Evolutionary conservation across 2,329 filamentous ascomycete genomes (phyloP), one percentile per base, ranked within the genome.

Genomic region (Esteya vermicola): DNA sequence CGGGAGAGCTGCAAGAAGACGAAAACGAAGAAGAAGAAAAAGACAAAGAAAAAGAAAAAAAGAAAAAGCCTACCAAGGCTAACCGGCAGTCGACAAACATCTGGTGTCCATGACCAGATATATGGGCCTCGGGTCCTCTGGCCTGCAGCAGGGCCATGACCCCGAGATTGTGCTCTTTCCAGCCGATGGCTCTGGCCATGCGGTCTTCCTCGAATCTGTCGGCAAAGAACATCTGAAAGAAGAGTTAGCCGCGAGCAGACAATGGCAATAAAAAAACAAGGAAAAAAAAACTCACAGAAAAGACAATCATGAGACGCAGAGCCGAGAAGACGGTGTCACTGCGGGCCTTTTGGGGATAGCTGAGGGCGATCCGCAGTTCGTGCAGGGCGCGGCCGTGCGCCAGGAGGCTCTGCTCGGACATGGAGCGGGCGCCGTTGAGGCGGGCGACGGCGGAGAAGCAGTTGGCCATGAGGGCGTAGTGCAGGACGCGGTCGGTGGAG

Each of bases 71-170:
- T 40, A 45, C 44, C 30, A 49, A 28, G 4, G 47, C 19, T 4
- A 49, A 31, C 9, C 47, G 47, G 20, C 43, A 48, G 38, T 49
- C 47, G 13, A 47, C 43, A 43, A 49, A 48, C 44, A 49, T 45
- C 22, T 45, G 44, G 16, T 49, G 47, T 9, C 46, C 47, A 25
- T 48, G 21, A 27, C 47, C 47, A 1, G 16, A 3, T 4, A 48
- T 31, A 30, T 49, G 46, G 14, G 43, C 47, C 9, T 47, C 40
- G 4, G 47, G 47, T 2, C 44, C 40, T 2, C 47, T 44, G 9
- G 44, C 43, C 8, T 23, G 39, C 3, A 49, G 38, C 10, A 49
- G 36, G 4, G 46, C 47, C 1, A 47, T 38, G 10, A 48, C 44
- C 27, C 47, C 47, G 5, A 31, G 23, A 30, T 43, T 48, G 41